Percentiles rank a stretch among this genome's conserved stretches.
Conservation (phyloP, 805 yeast genomes). For the Metschnikowia borealis region DNA sequence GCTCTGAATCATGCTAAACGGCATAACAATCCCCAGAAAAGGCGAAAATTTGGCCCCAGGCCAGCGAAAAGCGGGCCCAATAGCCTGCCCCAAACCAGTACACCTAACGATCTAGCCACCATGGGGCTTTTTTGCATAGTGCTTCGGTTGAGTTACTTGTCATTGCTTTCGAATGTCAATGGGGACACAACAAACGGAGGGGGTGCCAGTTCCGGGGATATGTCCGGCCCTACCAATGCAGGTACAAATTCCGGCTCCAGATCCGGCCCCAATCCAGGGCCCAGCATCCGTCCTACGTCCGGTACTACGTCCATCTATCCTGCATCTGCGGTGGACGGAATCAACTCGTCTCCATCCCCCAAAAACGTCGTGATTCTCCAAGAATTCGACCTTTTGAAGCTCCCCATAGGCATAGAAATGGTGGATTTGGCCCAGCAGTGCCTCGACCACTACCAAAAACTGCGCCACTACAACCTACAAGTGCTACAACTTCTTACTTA, state of each 20-base stretch:
- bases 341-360: background rate
- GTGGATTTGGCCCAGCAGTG: slow-evolving; percentile 16
- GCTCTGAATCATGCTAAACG: background rate
- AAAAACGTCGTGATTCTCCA: background rate
- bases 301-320: background rate
- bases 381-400: slow-evolving; percentile 3
- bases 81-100: background rate
- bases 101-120: slow-evolving; percentile 10
- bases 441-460: slow-evolving; percentile 13
- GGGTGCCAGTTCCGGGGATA: background rate
- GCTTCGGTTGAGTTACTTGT: slow-evolving; percentile 16
- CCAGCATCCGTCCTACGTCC: background rate
- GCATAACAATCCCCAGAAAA: background rate
- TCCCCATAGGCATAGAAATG: slow-evolving; percentile 18
- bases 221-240: too few relatives aligned
- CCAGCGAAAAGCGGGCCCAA: too few relatives aligned
- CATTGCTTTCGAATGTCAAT: slow-evolving; percentile 13
- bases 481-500: slow-evolving; percentile 14
- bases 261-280: too few relatives aligned
- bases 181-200: background rate
- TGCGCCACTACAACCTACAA: slow-evolving; percentile 8
- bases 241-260: too few relatives aligned
- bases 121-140: slow-evolving; percentile 15
- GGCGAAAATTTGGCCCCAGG: too few relatives aligned
- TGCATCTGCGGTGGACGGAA: background rate